A percentile compares a stretch with the other conserved stretches of the same genome.
Conservation (phyloP, 202 grass and related monocot genomes). For the Zizania palustris region DNA sequence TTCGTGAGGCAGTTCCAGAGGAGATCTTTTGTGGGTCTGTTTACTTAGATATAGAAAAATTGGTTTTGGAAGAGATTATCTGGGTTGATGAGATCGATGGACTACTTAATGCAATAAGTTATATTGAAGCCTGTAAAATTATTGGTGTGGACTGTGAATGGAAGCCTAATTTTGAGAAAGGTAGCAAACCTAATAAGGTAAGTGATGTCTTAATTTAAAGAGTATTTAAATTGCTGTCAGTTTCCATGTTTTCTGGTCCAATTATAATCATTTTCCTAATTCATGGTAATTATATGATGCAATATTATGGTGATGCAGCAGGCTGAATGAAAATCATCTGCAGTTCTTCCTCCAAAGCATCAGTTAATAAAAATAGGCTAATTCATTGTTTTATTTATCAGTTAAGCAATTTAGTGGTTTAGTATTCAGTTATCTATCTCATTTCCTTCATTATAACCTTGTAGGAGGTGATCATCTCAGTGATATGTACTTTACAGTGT, state of each 20-base stretch:
- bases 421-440: neutral
- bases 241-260: slow-evolving; percentile 32
- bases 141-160: slow-evolving; percentile 90
- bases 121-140: slow-evolving; percentile 87
- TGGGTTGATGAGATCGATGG: slow-evolving; percentile 85
- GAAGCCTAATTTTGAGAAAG: slow-evolving; percentile 96
- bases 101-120: slow-evolving; percentile 63
- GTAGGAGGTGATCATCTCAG: slow-evolving; percentile 12
- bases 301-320: neutral
- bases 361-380: slow-evolving; percentile 15
- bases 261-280: neutral
- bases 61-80: slow-evolving; percentile 74
- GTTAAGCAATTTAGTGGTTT: slow-evolving; percentile 19
- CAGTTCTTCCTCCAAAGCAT: neutral
- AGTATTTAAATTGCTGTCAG: slow-evolving; percentile 10
- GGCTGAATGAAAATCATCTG: slow-evolving; percentile 1
- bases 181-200: slow-evolving; percentile 81
- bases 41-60: slow-evolving; percentile 75
- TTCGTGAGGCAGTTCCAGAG: slow-evolving; percentile 50
- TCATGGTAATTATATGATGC: slow-evolving; percentile 28
- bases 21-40: slow-evolving; percentile 54
- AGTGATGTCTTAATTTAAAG: slow-evolving; percentile 33
- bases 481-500: slow-evolving; percentile 25
- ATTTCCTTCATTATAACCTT: neutral
- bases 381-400: slow-evolving; percentile 22